Evolutionary conservation across 108 stramenopile species (phyloP).

Genomic region (Mediolabrus comicus): DNA sequence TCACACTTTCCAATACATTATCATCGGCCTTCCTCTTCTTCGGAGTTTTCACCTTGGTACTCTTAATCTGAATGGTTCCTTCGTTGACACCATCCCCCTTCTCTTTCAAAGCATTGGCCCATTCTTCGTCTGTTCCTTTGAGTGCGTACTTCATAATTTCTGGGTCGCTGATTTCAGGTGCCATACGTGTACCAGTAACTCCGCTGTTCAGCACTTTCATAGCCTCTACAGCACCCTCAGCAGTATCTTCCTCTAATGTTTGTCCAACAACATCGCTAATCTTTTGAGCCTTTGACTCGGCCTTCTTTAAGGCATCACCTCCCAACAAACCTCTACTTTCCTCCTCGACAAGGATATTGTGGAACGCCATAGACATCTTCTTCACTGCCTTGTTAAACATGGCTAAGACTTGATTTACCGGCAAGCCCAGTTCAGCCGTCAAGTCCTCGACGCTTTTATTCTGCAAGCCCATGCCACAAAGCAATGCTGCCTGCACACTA

Average conservation of each 20-base stretch:
- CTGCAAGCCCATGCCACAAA: conserved; percentile 91
- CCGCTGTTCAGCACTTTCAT: conserved; percentile 50
- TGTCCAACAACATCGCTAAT: conserved; percentile 68
- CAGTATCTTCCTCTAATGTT: conserved; percentile 84
- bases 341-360: conserved; percentile 73
- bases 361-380: conserved; percentile 83
- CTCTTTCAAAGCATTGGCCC: conserved; percentile 73
- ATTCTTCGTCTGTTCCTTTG: conserved; percentile 82
- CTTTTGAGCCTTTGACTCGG: conserved; percentile 43
- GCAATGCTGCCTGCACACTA: conserved; percentile 86
- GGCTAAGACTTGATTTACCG: conserved; percentile 89
- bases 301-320: conserved; percentile 62
- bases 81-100: conserved; percentile 36
- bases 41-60: conserved; percentile 22
- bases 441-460: conserved; percentile 78
- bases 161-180: conserved; percentile 67
- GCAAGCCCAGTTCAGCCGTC: conserved; percentile 81
- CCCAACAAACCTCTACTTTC: conserved; percentile 68
- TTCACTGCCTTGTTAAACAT: conserved; percentile 97
- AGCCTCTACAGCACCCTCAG: conserved; percentile 66
- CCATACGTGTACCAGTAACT: conserved; percentile 41
- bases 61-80: conserved; percentile 37
- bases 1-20: conserved; percentile 30
- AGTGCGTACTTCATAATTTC: conserved; percentile 84
- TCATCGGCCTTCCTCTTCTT: conserved; percentile 37